Base-by-base conservation (phyloP, 2,329 filamentous ascomycete genomes). In the Botrytis byssoidea region DNA sequence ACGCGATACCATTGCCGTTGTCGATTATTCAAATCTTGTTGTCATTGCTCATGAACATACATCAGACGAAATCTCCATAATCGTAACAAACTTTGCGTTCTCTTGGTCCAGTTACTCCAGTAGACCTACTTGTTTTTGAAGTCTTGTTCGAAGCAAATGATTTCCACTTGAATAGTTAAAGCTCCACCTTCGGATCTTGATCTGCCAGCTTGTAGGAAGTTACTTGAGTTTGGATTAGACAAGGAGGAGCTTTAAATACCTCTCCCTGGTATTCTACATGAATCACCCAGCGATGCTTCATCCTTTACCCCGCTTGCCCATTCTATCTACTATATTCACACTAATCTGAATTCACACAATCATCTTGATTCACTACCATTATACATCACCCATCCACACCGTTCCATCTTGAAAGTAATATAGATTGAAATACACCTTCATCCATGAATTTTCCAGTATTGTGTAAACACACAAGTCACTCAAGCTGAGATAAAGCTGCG, bases 371-470 rank as follows among this genome's bases (percentile, higher is more conserved):
- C 48, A 55, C 12, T 29, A 7, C 2, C 12, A 16, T 8, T 7
- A n/a, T 14, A n/a, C 0, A 55, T 16, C 48, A 14, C 16, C 12
- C 0, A n/a, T 25, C 12, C 14, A 16, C 25, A n/a, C 1, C 14
- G 0, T 16, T n/a, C 12, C 25, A n/a, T n/a, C 25, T 16, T 14
- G 25, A 2, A n/a, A n/a, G 1, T 5, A n/a, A 4, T 51, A 29
- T 29, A 55, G n/a, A n/a, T n/a, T n/a, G n/a, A n/a, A 16, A 29
- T 29, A 55, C 12, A 29, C 25, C 14, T 55, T 0, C 12, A 8
- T 2, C 37, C 40, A 42, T 14, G 40, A 1, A 42, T 6, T 0
- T 12, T 29, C 2, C 14, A 29, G 12, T 16, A 7, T 16, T 51
- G 3, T 16, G 6, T 3, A 3, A 55, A 16, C 25, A 1, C 12